These are phyloP conservation scores for Lactifluus volemus DNA, from an alignment of 768 basidiomycete species.

Conservation along the genomic window DNA sequence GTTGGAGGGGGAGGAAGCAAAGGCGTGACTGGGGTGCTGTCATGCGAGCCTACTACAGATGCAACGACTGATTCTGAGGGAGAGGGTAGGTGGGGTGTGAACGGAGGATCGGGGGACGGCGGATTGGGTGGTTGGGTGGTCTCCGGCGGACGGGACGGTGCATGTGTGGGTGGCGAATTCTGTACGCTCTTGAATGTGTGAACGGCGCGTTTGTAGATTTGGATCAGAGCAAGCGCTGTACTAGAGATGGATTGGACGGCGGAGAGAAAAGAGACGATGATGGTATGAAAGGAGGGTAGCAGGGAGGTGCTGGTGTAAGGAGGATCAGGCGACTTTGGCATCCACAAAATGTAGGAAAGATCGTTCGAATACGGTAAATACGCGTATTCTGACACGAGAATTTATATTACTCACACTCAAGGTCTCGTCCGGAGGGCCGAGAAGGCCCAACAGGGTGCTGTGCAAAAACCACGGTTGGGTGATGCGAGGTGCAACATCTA, in stretches of 20 bases:
- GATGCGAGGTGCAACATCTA: slow-evolving; percentile 46
- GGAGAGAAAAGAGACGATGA: slow-evolving; percentile 66
- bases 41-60: not conserved
- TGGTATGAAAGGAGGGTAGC: slow-evolving; percentile 35
- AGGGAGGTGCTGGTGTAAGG: slow-evolving; percentile 21
- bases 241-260: slow-evolving; percentile 66
- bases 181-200: slow-evolving; percentile 62
- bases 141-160: not conserved
- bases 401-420: slow-evolving; percentile 3
- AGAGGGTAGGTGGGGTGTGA: not conserved
- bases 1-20: not conserved
- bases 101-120: not conserved
- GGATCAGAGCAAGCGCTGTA: slow-evolving; percentile 55
- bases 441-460: slow-evolving; percentile 51
- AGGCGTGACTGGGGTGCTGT: not conserved
- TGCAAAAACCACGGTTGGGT: slow-evolving; percentile 91
- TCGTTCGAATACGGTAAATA: no score
- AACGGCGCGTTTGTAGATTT: slow-evolving; percentile 56
- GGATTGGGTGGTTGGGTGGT: not conserved
- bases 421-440: slow-evolving; percentile 35
- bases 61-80: not conserved
- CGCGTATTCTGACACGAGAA: no score
- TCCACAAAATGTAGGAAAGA: not conserved
- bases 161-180: not conserved
- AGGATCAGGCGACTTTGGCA: slow-evolving; percentile 22